Evolutionary conservation across 345 rosid genomes (phyloP).

Genomic region (Carallia pectinifolia): DNA sequence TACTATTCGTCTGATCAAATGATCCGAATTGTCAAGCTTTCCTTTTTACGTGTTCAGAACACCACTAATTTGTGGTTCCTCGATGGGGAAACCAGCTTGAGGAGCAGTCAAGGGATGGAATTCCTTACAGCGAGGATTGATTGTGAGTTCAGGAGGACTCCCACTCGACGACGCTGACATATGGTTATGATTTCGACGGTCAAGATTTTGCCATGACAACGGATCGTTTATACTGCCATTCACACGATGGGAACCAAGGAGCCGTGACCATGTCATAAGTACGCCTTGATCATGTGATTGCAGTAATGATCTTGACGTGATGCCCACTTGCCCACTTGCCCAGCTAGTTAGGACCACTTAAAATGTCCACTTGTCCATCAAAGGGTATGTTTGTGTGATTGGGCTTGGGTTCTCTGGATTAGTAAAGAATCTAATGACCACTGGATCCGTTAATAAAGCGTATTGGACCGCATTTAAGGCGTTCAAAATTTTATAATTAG

Average conservation of each 20-base stretch:
- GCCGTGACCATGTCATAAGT: neutral
- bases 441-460: too few relatives aligned
- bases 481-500: too few relatives aligned
- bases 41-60: too few relatives aligned
- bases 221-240: neutral
- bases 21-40: too few relatives aligned
- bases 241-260: too few relatives aligned
- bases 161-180: neutral
- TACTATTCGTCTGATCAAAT: too few relatives aligned
- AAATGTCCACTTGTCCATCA: neutral
- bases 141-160: neutral
- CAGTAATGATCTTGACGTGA: neutral
- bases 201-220: neutral
- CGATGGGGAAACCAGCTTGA: neutral
- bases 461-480: too few relatives aligned
- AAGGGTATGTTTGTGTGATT: too few relatives aligned
- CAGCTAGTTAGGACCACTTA: neutral
- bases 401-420: too few relatives aligned
- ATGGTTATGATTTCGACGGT: neutral
- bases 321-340: neutral
- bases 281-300: conserved; percentile 6
- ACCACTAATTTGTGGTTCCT: too few relatives aligned
- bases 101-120: neutral
- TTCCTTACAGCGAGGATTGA: neutral
- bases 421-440: too few relatives aligned